Percentiles rank a stretch among this genome's conserved stretches.
Conservation (phyloP, 2,329 filamentous ascomycete genomes). For the Penicillium sp. region DNA sequence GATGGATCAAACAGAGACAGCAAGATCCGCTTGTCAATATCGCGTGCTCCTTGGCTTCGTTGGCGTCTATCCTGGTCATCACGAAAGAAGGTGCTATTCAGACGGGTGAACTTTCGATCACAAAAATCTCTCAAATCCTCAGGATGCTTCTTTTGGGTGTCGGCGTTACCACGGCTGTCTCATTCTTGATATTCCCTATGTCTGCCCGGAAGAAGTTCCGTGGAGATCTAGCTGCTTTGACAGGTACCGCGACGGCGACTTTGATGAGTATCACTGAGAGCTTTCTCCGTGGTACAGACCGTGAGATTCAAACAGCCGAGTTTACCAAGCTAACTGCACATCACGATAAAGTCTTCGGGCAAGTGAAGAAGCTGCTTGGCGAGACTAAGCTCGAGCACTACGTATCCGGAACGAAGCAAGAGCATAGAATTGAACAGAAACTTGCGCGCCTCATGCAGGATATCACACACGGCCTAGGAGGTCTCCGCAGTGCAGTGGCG, state of each 20-base stretch:
- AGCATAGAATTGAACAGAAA: not conserved
- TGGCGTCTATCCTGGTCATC: conserved; percentile 84
- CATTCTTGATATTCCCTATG: conserved; percentile 74
- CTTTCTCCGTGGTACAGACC: not conserved
- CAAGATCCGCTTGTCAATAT: conserved; percentile 81
- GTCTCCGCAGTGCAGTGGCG: conserved; percentile 81
- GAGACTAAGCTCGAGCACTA: conserved; percentile 1
- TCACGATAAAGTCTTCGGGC: not conserved
- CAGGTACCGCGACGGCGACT: not conserved
- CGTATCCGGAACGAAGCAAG: not conserved
- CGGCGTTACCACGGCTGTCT: conserved; percentile 69
- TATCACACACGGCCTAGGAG: conserved; percentile 85
- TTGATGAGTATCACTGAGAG: not conserved
- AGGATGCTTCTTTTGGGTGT: conserved; percentile 82
- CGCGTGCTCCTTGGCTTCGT: conserved; percentile 79
- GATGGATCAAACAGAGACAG: conserved; percentile 80
- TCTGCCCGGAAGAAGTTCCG: conserved; percentile 36
- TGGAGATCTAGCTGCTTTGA: not conserved
- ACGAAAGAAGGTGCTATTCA: conserved; percentile 91
- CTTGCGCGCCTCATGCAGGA: conserved; percentile 81
- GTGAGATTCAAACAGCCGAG: not conserved
- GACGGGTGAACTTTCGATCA: conserved; percentile 75
- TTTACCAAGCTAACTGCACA: not conserved
- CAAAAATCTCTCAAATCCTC: conserved; percentile 78
- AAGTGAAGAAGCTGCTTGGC: not conserved